Evolutionary conservation across 2,329 filamentous ascomycete species (phyloP).

Genomic region (Chaetomiaceae sp.): DNA sequence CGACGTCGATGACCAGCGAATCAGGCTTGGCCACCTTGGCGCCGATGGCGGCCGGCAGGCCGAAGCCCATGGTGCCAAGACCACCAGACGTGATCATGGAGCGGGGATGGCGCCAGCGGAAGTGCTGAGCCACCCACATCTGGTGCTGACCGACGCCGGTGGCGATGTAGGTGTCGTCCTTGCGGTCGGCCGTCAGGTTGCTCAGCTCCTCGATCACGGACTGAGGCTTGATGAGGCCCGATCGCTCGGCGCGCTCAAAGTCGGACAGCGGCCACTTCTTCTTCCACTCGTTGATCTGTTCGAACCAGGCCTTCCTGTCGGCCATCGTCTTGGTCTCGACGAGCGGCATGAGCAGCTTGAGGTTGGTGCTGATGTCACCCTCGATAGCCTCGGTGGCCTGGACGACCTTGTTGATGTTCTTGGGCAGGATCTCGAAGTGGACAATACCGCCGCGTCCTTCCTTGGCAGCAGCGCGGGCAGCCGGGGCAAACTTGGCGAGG

Average conservation of each 20-base stretch:
- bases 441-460: slow-evolving; percentile 90
- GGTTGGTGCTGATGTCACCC: slow-evolving; percentile 80
- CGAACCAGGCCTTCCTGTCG: slow-evolving; percentile 80
- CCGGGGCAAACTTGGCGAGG: slow-evolving; percentile 82
- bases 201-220: slow-evolving; percentile 86
- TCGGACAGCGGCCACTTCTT: slow-evolving; percentile 76
- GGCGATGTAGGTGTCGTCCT: slow-evolving; percentile 79
- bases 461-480: slow-evolving; percentile 75
- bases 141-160: slow-evolving; percentile 98
- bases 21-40: slow-evolving; percentile 79
- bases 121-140: slow-evolving; percentile 98
- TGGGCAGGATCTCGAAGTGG: slow-evolving; percentile 97
- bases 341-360: slow-evolving; percentile 68
- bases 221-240: slow-evolving; percentile 89
- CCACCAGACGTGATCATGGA: slow-evolving; percentile 96
- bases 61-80: slow-evolving; percentile 93
- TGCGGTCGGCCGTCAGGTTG: slow-evolving; percentile 72
- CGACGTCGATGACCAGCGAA: slow-evolving; percentile 87
- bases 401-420: slow-evolving; percentile 99
- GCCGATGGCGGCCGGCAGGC: slow-evolving; percentile 89
- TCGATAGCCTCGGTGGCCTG: slow-evolving; percentile 94
- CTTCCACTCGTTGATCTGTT: slow-evolving; percentile 88
- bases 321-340: slow-evolving; percentile 57
- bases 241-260: slow-evolving; percentile 72
- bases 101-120: slow-evolving; percentile 85